Conservation (phyloP, 345 rosid species). For the Bretschneidera sinensis region DNA sequence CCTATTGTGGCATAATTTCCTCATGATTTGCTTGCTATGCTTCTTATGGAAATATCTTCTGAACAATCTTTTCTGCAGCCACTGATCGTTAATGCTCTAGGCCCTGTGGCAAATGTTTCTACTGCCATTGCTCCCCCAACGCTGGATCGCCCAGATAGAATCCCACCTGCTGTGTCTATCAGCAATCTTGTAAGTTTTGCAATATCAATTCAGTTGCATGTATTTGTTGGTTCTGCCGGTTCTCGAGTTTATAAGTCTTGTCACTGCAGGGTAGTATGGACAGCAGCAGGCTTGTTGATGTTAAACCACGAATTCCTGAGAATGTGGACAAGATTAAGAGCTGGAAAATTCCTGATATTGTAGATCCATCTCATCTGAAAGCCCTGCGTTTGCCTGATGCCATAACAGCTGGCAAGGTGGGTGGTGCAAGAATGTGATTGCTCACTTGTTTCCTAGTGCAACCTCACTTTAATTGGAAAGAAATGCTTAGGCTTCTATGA, state of each 20-base stretch:
- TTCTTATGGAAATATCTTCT: background rate
- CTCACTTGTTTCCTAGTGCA: background rate
- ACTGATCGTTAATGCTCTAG: constrained; percentile 36
- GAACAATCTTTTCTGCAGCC: constrained; percentile 29
- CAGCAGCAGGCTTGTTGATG: constrained; percentile 38
- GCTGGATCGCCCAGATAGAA: constrained; percentile 41
- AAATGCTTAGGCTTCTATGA: background rate
- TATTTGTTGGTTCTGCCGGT: constrained; percentile 8
- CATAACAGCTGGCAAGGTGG: constrained; percentile 35
- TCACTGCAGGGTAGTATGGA: constrained; percentile 38
- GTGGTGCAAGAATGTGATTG: constrained; percentile 1
- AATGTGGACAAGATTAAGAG: constrained; percentile 37
- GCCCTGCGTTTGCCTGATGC: constrained; percentile 42
- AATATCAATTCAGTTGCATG: constrained; percentile 2
- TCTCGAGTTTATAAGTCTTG: constrained; percentile 12
- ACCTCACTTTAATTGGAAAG: too few relatives aligned
- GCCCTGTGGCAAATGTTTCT: constrained; percentile 34
- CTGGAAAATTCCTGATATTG: constrained; percentile 45
- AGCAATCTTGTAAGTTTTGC: constrained; percentile 29
- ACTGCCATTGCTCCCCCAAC: constrained; percentile 24
- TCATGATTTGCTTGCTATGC: background rate
- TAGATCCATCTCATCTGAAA: constrained; percentile 38
- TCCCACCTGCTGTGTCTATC: constrained; percentile 32
- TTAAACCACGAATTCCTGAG: constrained; percentile 41
- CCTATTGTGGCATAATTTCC: too few relatives aligned